These are phyloP conservation scores for Plasmodium knowlesi DNA, from an alignment of 169 alveolate species.

Conservation along the genomic window DNA sequence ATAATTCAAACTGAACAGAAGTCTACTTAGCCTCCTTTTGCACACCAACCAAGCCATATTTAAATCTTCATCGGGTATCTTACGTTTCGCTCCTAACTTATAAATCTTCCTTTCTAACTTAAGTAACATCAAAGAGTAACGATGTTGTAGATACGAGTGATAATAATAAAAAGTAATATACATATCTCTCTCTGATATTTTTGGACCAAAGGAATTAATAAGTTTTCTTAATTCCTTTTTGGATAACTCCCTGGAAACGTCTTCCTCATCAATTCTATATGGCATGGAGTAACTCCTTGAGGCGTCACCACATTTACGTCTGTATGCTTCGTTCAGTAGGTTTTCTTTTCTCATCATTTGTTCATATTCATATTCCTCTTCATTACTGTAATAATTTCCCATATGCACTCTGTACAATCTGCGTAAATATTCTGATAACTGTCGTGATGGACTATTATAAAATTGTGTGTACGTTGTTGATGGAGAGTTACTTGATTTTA, in stretches of 20 bases:
- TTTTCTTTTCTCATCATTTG: neutral
- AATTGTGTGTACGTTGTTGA: neutral
- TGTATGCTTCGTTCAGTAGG: neutral
- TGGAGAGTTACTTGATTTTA: neutral
- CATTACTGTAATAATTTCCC: neutral
- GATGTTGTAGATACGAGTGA: neutral
- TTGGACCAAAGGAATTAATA: neutral
- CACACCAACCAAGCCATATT: neutral
- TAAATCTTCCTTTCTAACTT: neutral
- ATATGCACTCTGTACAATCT: neutral
- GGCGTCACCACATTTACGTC: neutral
- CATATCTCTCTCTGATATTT: neutral
- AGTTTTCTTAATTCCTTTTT: neutral
- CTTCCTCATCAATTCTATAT: neutral
- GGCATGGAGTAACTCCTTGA: neutral
- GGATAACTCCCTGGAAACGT: neutral
- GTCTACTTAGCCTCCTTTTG: neutral
- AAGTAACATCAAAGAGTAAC: neutral
- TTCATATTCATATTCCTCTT: neutral
- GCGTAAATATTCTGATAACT: neutral
- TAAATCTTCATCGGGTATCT: neutral
- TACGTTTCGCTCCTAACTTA: neutral
- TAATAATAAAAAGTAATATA: neutral
- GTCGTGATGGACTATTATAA: neutral
- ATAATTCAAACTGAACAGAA: neutral